Percentiles rank a stretch among this genome's conserved stretches.
Evolutionary conservation across 2,329 filamentous ascomycete genomes (phyloP).

Genomic region (Aspergillus sp.): DNA sequence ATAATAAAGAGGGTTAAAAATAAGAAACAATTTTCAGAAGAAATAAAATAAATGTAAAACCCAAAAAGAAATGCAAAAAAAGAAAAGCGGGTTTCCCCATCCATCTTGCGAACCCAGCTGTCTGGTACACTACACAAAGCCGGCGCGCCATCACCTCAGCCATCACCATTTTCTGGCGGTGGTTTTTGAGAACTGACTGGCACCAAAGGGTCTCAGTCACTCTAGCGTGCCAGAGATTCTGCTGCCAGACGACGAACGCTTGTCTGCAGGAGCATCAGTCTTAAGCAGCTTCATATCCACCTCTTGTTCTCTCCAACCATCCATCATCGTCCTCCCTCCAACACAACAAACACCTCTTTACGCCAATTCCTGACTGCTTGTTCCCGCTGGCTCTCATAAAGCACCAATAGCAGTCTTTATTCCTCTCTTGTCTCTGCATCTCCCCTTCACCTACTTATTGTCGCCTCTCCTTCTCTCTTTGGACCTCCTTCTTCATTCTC

Average conservation of each 20-base stretch:
- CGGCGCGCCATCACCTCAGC: background rate
- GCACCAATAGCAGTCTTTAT: background rate
- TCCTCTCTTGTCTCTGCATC: slow-evolving; percentile 6
- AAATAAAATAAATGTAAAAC: slow-evolving; percentile 15
- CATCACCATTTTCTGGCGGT: background rate
- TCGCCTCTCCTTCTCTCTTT: slow-evolving; percentile 11
- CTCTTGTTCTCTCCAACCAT: background rate
- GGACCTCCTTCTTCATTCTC: slow-evolving; percentile 11
- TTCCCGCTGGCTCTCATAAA: background rate
- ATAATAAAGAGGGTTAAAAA: slow-evolving; percentile 11
- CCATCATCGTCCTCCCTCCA: background rate
- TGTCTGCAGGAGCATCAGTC: slow-evolving; percentile 18
- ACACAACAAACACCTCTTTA: background rate
- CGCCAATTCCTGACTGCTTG: background rate
- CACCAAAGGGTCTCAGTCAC: slow-evolving; percentile 10
- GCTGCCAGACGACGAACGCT: slow-evolving; percentile 17
- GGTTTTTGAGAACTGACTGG: background rate
- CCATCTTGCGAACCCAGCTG: background rate
- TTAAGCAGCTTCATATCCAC: slow-evolving; percentile 16
- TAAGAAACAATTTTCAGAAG: slow-evolving; percentile 15
- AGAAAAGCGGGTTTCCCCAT: slow-evolving; percentile 7
- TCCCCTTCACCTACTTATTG: background rate
- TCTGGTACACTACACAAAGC: slow-evolving; percentile 22
- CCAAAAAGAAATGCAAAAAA: slow-evolving; percentile 5
- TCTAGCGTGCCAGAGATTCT: slow-evolving; percentile 7